Evolutionary conservation across 225 moss, liverwort and hornwort genomes (phyloP), one percentile per base, ranked within the genome.

Genomic region (Straminergon stramineum): DNA sequence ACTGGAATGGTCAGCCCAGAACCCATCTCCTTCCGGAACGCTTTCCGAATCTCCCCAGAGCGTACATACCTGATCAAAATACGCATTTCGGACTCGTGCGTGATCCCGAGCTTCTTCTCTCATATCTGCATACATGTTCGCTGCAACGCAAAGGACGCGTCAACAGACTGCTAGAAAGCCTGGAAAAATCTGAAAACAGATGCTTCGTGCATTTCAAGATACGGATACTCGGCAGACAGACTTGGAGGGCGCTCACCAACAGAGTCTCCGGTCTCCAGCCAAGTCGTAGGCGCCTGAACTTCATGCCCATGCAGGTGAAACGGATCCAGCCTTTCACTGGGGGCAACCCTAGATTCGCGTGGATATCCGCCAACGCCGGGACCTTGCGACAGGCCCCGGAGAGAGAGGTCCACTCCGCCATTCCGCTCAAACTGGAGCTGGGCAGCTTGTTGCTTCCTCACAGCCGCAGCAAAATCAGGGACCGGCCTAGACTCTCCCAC

Each of bases 61-160:
- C 32, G 31, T 3, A 81, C 90, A 45, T 73, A 94, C 95, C 94
- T 95, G 95, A 27, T 95, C 94, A 48, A 95, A 95, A 90, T 93
- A 94, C 23, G 92, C 92, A 81, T 95, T 94, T 20, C 94, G 91
- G 45, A 93, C 94, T 67, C 95, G 94, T 30, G 95, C 95, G 86
- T 94, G 94, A 78, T 94, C 93, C 32, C 93, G 92, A 65, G 95
- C 95, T 88, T 95, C 95, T 74, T 94, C 95, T 61, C 94, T 88
- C 94, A 95, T 94, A 26, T 93, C 94, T 56, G 93, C 75, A 76
- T 94, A 95, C 93, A 95, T 66, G 87, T 91, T 95, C 84, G 92
- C 95, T 95, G 93, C 89, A 90, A 71, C 19, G 82, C 24, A 73
- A 61, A 83, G 3, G 61, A 69, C 17, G 28, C 23, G 84, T 89